Percentiles rank a stretch among this genome's conserved stretches.
These are phyloP conservation scores for Mariannaea sp. DNA, from an alignment of 2,329 filamentous ascomycete genomes.

Conservation along the genomic window DNA sequence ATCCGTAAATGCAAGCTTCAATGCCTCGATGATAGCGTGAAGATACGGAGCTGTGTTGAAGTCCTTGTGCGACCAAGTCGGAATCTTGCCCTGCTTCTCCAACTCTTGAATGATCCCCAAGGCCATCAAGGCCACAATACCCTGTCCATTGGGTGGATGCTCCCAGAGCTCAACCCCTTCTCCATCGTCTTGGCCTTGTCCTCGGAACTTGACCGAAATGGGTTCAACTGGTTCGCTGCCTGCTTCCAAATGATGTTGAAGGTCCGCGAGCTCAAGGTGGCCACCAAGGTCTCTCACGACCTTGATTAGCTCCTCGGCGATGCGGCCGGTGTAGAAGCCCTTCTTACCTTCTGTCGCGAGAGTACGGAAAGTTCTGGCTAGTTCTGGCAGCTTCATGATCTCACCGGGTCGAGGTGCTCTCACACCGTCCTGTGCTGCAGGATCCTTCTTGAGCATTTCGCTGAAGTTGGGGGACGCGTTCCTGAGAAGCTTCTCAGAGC, in stretches of 20 bases:
- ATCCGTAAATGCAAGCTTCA: constrained; percentile 90
- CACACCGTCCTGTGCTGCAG: constrained; percentile 68
- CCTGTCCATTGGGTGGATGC: constrained; percentile 94
- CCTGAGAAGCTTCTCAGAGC: constrained; percentile 66
- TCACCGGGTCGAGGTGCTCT: constrained; percentile 81
- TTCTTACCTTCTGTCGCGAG: constrained; percentile 82
- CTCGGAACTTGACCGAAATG: constrained; percentile 79
- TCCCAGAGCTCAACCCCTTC: constrained; percentile 86
- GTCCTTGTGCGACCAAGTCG: constrained; percentile 68
- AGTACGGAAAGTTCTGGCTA: constrained; percentile 80
- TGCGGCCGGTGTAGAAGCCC: constrained; percentile 86
- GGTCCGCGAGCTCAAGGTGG: constrained; percentile 76
- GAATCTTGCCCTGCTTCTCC: constrained; percentile 75
- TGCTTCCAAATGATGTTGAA: constrained; percentile 70
- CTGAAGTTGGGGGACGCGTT: constrained; percentile 81
- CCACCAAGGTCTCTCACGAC: constrained; percentile 79
- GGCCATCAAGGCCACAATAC: constrained; percentile 92
- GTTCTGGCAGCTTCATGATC: constrained; percentile 81
- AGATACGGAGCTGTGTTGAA: constrained; percentile 84
- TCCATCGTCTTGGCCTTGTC: constrained; percentile 60
- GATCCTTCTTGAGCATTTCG: constrained; percentile 85
- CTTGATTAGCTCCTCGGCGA: constrained; percentile 81
- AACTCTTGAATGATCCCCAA: constrained; percentile 89
- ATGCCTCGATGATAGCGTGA: constrained; percentile 84
- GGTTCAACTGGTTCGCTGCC: constrained; percentile 82